Conservation (phyloP, 73 alveolate species). For the Durusdinium trenchii region DNA sequence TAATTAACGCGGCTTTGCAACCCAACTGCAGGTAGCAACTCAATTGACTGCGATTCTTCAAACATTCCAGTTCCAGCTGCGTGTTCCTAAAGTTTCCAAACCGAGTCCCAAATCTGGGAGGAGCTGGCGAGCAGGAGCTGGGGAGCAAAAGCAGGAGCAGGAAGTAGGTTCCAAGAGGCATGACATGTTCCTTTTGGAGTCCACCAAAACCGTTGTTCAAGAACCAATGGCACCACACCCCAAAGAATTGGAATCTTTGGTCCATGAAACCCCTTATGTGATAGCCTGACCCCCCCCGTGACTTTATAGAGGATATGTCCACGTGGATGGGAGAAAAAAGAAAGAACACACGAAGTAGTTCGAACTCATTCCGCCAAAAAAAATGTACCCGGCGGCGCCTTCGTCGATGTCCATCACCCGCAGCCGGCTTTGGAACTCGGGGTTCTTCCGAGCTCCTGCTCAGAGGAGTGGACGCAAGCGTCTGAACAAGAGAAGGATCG, state of each 20-base stretch:
- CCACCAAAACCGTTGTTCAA: no score
- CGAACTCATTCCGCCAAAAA: neutral
- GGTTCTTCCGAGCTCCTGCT: conserved; percentile 44
- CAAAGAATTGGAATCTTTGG: no score
- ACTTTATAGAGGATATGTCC: neutral
- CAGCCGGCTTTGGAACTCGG: conserved; percentile 39
- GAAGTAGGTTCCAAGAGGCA: no score
- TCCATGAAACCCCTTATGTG: no score
- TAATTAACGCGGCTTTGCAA: neutral
- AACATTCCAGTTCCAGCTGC: neutral
- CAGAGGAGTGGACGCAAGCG: no score
- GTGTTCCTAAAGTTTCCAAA: no score
- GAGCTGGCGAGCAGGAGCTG: no score
- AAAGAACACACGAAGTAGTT: neutral
- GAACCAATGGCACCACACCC: no score
- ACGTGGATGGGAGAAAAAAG: neutral
- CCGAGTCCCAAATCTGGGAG: no score
- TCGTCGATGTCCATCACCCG: conserved; percentile 57
- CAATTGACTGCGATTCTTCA: neutral
- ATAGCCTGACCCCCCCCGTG: neutral
- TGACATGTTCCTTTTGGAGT: no score
- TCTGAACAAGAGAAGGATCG: no score
- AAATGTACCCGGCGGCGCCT: neutral
- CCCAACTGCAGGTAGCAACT: neutral
- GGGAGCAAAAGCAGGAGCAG: no score